Evolutionary conservation across 148 eudicot species (phyloP), one percentile per base, ranked within the genome.

Genomic region (Rhododendron griersonianum): DNA sequence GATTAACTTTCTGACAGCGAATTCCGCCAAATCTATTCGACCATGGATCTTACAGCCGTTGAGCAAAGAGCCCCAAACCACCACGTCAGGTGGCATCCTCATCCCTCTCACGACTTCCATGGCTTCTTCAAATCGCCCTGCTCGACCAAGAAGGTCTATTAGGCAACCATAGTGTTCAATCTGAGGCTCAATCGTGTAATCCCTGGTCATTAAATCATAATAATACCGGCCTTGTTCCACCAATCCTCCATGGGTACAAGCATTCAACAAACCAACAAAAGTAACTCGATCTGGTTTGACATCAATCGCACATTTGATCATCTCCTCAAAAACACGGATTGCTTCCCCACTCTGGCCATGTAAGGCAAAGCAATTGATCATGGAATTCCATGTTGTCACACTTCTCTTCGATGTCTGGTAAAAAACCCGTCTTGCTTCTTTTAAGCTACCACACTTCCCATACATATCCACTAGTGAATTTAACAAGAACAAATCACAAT

Each of bases 191-290:
- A 95, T 91, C 28, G 45, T 83, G 82, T 92, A 93, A 4, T 78
- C 91, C 30, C 84, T 84, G n/a, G 77, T 88, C 98, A 95, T 95
- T 63, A 87, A 77, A 47, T 77, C 65, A 65, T 87, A 95, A 86
- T 90, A 94, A 78, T 77, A 75, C 73, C 88, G 91, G 15, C 95
- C 96, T 82, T 89, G 85, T 25, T 90, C 90, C 23, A 95, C 95
- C 78, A 95, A 90, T 37, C 98, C 96, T 81, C 94, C 96, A 80
- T 95, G 98, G 45, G 94, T 92, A 87, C 94, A 95, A 84, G 96
- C 98, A 84, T 90, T 94, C 83, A 94, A 87, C 80, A 95, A 71
- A 35, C 96, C 94, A n/a, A 94, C 87, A 78, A 94, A 95, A 39
- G 98, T 95, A 78, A 95, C 90, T 45, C 80, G 89, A 86, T 94